Evolutionary conservation across 768 basidiomycete genomes (phyloP).

Genomic region (Kondoa subrosea): DNA sequence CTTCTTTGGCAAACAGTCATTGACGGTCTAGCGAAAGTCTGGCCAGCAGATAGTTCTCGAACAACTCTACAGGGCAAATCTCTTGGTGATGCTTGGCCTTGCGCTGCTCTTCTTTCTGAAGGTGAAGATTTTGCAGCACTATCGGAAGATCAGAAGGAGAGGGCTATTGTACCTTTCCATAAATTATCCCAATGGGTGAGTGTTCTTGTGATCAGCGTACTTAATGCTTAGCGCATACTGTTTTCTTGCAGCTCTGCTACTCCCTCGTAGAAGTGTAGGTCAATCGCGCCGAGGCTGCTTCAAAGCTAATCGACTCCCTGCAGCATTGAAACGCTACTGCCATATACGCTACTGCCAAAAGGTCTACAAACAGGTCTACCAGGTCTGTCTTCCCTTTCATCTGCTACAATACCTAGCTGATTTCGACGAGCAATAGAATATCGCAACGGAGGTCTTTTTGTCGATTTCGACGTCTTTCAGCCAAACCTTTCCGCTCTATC

Average conservation of each 20-base stretch:
- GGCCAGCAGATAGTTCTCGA: slow-evolving; percentile 52
- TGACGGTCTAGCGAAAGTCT: slow-evolving; percentile 65
- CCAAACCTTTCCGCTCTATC: slow-evolving; percentile 47
- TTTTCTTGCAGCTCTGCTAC: slow-evolving; percentile 42
- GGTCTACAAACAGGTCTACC: slow-evolving; percentile 83
- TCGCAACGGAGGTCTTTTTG: slow-evolving; percentile 66
- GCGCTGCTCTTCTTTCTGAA: slow-evolving; percentile 37
- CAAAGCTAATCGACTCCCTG: neutral
- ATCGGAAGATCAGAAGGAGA: slow-evolving; percentile 27
- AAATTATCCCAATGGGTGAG: slow-evolving; percentile 86
- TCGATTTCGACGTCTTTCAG: slow-evolving; percentile 64
- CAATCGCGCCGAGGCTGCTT: neutral
- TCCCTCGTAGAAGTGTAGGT: slow-evolving; percentile 41
- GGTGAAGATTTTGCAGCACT: neutral
- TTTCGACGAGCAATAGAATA: no score
- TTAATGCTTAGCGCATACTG: slow-evolving; percentile 32
- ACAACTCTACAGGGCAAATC: slow-evolving; percentile 48
- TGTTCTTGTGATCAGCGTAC: neutral
- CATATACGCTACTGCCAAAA: slow-evolving; percentile 64
- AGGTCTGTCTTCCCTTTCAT: no score
- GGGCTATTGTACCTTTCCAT: slow-evolving; percentile 79
- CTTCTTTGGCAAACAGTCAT: slow-evolving; percentile 69
- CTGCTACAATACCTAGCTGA: no score
- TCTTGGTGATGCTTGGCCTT: slow-evolving; percentile 90
- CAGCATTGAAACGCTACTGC: slow-evolving; percentile 52